Percentiles rank a stretch among this genome's conserved stretches.
phyloP scores from a whole-genome alignment of 306 rosid species.

The Vigna unguiculata region DNA sequence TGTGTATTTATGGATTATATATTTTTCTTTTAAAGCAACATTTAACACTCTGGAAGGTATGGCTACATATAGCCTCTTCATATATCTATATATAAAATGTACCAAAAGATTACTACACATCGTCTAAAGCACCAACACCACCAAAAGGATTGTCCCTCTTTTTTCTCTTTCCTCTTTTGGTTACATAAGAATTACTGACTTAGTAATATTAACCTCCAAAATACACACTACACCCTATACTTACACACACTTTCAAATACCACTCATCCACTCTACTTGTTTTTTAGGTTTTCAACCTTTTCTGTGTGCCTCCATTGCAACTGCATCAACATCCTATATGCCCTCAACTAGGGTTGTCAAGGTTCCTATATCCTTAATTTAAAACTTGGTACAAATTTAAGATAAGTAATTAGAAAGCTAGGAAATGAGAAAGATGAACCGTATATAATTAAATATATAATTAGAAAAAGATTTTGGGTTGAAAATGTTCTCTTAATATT shows the following conservation, averaged over 20 bases:
- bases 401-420: too few relatives aligned
- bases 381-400: too few relatives aligned
- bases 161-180: slow-evolving; percentile 26
- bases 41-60: slow-evolving; percentile 49
- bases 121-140: slow-evolving; percentile 45
- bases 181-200: slow-evolving; percentile 10
- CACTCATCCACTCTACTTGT: neutral
- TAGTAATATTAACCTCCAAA: neutral
- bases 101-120: slow-evolving; percentile 55
- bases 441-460: too few relatives aligned
- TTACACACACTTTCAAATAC: neutral
- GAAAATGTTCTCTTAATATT: too few relatives aligned
- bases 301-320: neutral
- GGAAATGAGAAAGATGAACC: too few relatives aligned
- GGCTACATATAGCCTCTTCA: slow-evolving; percentile 42
- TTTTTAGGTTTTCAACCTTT: neutral
- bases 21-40: slow-evolving; percentile 37
- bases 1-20: slow-evolving; percentile 35
- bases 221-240: neutral
- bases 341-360: neutral
- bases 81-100: slow-evolving; percentile 37
- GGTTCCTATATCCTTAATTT: neutral
- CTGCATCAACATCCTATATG: neutral
- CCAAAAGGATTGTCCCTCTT: slow-evolving; percentile 50
- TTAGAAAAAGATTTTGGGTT: too few relatives aligned